Conservation (phyloP, 768 basidiomycete genomes). For the Boletus tomentosulus region DNA sequence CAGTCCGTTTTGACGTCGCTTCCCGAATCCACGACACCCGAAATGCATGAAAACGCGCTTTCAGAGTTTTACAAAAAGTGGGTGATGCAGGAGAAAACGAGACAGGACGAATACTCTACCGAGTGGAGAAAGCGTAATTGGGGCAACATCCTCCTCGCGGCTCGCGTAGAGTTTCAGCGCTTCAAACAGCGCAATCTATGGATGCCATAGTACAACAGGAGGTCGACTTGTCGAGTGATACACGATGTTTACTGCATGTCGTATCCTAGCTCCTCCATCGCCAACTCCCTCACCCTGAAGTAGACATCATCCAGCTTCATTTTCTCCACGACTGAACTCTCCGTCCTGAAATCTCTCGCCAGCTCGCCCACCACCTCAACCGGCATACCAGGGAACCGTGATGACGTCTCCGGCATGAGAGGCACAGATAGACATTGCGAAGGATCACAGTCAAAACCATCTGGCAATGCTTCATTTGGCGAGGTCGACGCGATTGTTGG, state of each 20-base stretch:
- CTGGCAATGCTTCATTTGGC: conserved; percentile 34
- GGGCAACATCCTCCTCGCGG: conserved; percentile 52
- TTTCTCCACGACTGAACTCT: conserved; percentile 55
- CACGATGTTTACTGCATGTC: conserved; percentile 20
- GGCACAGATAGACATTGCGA: conserved; percentile 58
- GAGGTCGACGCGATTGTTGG: conserved; percentile 24
- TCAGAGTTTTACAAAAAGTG: conserved; percentile 73
- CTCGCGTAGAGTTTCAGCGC: conserved; percentile 50
- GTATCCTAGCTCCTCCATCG: conserved; percentile 44
- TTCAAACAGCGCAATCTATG: conserved; percentile 33
- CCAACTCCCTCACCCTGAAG: conserved; percentile 60
- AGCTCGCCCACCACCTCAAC: conserved; percentile 60
- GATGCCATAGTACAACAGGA: conserved; percentile 42
- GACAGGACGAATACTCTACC: conserved; percentile 55
- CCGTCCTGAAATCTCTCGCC: conserved; percentile 54
- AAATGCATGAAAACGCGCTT: conserved; percentile 64
- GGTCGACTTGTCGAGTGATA: not conserved
- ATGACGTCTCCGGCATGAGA: conserved; percentile 52
- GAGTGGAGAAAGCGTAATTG: conserved; percentile 67
- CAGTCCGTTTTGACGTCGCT: conserved; percentile 52
- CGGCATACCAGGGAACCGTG: conserved; percentile 73
- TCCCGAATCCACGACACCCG: conserved; percentile 43
- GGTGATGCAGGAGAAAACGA: conserved; percentile 62
- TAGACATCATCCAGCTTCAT: conserved; percentile 56
- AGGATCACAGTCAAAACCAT: conserved; percentile 53